phyloP scores from a whole-genome alignment of 2,329 filamentous ascomycete species.

The Ascochyta clinopodiicola region DNA sequence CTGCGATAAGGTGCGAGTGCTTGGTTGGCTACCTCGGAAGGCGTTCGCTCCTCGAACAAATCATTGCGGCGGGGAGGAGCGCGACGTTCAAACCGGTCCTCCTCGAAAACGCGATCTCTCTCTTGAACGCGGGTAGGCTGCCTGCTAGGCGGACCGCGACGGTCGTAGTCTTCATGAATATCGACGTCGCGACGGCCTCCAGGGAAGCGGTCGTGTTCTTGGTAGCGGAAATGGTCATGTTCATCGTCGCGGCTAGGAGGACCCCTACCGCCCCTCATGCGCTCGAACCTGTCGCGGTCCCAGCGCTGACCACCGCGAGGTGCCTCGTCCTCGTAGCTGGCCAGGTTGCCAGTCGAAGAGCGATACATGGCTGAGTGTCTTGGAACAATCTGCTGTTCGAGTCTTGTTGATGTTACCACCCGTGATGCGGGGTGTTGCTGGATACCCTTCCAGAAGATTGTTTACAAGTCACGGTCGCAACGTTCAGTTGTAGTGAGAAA shows the following conservation, averaged over 20 bases:
- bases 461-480: constrained; percentile 1
- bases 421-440: constrained; percentile 28
- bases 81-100: constrained; percentile 56
- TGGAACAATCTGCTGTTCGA: background rate
- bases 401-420: constrained; percentile 5
- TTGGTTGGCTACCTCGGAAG: constrained; percentile 56
- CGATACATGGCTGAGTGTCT: constrained; percentile 39
- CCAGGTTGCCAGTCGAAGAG: constrained; percentile 53
- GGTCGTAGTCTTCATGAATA: constrained; percentile 53
- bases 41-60: constrained; percentile 56
- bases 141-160: constrained; percentile 42
- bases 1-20: constrained; percentile 66
- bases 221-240: constrained; percentile 48
- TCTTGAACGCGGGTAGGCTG: constrained; percentile 44
- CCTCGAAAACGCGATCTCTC: constrained; percentile 62
- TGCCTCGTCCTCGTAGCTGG: constrained; percentile 50
- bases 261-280: constrained; percentile 49
- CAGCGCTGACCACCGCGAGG: constrained; percentile 52
- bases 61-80: constrained; percentile 47
- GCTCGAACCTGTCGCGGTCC: constrained; percentile 60
- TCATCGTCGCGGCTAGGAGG: constrained; percentile 57
- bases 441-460: constrained; percentile 11
- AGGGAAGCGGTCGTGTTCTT: constrained; percentile 54
- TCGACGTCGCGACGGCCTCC: constrained; percentile 52
- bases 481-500: background rate